These are phyloP conservation scores for Colletotrichum musicola DNA, from an alignment of 2,329 filamentous ascomycete species.

Conservation along the genomic window DNA sequence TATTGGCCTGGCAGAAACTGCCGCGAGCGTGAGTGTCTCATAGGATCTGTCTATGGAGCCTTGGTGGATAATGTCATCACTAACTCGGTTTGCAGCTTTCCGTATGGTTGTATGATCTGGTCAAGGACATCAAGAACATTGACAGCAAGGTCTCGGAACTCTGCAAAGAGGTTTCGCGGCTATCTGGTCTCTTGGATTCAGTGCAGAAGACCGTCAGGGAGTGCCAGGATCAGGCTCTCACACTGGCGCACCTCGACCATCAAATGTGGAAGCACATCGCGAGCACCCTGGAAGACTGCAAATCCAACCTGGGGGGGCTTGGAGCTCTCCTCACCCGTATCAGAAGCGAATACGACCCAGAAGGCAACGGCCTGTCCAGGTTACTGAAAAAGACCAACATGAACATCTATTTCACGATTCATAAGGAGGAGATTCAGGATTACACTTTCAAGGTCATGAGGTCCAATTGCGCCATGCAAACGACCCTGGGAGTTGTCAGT, in stretches of 20 bases:
- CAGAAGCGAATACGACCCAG: constrained; percentile 7
- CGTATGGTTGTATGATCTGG: constrained; percentile 5
- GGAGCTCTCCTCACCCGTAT: constrained; percentile 5
- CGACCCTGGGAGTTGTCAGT: constrained; percentile 18
- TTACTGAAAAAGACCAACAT: constrained; percentile 16
- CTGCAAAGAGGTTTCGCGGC: constrained; percentile 6
- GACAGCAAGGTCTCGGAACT: constrained; percentile 21
- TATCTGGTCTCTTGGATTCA: constrained; percentile 1
- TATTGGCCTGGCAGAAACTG: neutral
- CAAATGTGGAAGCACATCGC: constrained; percentile 30
- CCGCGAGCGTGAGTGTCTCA: neutral
- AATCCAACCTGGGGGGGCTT: constrained; percentile 10
- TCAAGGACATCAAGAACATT: constrained; percentile 13
- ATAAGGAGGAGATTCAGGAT: constrained; percentile 19
- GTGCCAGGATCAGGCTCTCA: constrained; percentile 3
- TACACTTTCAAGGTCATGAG: constrained; percentile 20
- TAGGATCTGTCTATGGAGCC: neutral
- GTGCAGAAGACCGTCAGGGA: constrained; percentile 26
- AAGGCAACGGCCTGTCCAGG: neutral
- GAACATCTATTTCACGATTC: constrained; percentile 9
- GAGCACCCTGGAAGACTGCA: constrained; percentile 10
- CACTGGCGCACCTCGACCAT: constrained; percentile 15
- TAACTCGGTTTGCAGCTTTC: constrained; percentile 5
- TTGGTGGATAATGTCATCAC: neutral
- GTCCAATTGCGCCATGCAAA: constrained; percentile 26